Conservation (phyloP, 805 yeast species). For the Geotrichum ghanense region DNA sequence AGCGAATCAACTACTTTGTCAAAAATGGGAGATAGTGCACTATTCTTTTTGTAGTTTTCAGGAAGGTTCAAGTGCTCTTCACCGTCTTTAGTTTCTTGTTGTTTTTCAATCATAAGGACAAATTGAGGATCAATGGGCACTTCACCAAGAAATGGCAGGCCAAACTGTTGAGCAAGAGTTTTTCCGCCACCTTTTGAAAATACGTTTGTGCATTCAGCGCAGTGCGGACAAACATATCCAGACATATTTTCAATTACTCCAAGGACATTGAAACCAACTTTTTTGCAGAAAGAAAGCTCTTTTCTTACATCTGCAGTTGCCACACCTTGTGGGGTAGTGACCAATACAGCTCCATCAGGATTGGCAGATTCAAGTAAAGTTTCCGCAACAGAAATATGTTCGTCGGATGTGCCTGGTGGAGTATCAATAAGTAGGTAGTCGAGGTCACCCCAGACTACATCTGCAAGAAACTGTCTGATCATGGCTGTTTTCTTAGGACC, state of each 20-base stretch:
- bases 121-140: constrained; percentile 92
- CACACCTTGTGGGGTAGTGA: constrained; percentile 91
- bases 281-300: constrained; percentile 83
- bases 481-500: constrained; percentile 98
- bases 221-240: constrained; percentile 90
- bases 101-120: constrained; percentile 74
- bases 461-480: constrained; percentile 86
- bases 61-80: constrained; percentile 1
- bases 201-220: constrained; percentile 77
- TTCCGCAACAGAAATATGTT: constrained; percentile 93
- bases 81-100: constrained; percentile 21
- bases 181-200: constrained; percentile 92
- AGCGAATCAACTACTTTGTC: constrained; percentile 33
- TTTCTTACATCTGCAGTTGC: constrained; percentile 91
- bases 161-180: constrained; percentile 48
- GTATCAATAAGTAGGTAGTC: constrained; percentile 84
- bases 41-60: constrained; percentile 17
- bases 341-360: constrained; percentile 89
- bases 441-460: constrained; percentile 78
- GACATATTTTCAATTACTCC: constrained; percentile 96
- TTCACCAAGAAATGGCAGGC: constrained; percentile 65
- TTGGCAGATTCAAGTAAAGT: constrained; percentile 51
- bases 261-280: constrained; percentile 66
- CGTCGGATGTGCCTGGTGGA: constrained; percentile 98
- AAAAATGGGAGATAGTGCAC: constrained; percentile 35